These are phyloP conservation scores for Penicillium thymicola DNA, from an alignment of 2,329 filamentous ascomycete species.

Conservation along the genomic window DNA sequence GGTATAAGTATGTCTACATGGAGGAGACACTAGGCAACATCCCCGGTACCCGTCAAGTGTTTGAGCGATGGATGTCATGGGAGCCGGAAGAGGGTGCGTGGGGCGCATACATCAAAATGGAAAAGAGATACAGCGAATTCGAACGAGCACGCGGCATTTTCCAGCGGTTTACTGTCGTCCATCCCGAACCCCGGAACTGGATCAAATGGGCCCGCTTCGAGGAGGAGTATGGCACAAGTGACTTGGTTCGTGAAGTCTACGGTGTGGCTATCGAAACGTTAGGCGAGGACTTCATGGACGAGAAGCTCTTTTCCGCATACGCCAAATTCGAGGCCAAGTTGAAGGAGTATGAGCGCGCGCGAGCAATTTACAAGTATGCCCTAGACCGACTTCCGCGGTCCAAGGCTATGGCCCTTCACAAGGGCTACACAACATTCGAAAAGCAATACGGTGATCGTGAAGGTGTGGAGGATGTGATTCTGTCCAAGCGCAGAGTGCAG, in stretches of 20 bases:
- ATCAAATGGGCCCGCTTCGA: conserved; percentile 99
- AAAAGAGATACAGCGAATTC: conserved; percentile 91
- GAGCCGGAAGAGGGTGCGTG: conserved; percentile 94
- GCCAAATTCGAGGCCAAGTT: conserved; percentile 92
- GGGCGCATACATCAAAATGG: conserved; percentile 93
- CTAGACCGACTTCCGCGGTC: conserved; percentile 87
- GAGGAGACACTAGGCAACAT: conserved; percentile 97
- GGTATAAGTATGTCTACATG: conserved; percentile 99
- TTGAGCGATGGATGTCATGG: conserved; percentile 98
- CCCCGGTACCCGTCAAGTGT: conserved; percentile 85
- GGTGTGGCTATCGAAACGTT: conserved; percentile 82
- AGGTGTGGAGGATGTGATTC: conserved; percentile 89
- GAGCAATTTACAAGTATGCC: conserved; percentile 96
- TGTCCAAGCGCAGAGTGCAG: conserved; percentile 87
- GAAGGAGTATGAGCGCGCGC: conserved; percentile 89
- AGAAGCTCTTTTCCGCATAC: conserved; percentile 92
- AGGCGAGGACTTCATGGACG: conserved; percentile 93
- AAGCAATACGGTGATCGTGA: conserved; percentile 95
- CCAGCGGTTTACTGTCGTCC: conserved; percentile 82
- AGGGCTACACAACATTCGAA: conserved; percentile 94
- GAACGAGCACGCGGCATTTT: conserved; percentile 89
- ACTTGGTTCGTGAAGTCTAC: conserved; percentile 88
- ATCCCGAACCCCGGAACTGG: conserved; percentile 94
- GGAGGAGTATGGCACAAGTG: conserved; percentile 89
- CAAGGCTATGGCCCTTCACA: conserved; percentile 79